These are phyloP conservation scores for Cyberlindnera lachancei DNA, from an alignment of 805 yeast species.

Conservation along the genomic window DNA sequence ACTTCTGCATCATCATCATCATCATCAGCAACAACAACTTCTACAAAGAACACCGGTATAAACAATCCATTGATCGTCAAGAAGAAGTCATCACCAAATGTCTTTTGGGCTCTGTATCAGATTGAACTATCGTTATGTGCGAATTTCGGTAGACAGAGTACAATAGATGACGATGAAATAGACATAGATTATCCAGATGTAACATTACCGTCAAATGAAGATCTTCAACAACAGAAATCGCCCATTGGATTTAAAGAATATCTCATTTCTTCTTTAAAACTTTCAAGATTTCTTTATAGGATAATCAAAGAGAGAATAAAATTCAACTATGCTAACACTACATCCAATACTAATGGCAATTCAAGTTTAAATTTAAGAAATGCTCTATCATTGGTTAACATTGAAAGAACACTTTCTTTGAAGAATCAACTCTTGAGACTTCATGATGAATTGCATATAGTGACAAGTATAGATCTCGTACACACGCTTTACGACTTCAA, in stretches of 20 bases:
- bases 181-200: constrained; percentile 33
- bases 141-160: constrained; percentile 39
- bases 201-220: constrained; percentile 18
- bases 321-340: no score
- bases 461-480: constrained; percentile 15
- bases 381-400: constrained; percentile 28
- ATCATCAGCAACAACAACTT: no score
- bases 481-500: constrained; percentile 36
- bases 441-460: constrained; percentile 28
- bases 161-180: constrained; percentile 37
- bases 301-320: constrained; percentile 34
- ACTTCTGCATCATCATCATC: constrained; percentile 4
- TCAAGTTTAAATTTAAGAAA: no score
- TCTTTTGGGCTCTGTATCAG: constrained; percentile 37
- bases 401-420: constrained; percentile 32
- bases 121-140: constrained; percentile 34
- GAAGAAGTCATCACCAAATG: constrained; percentile 15
- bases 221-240: no score
- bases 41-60: no score
- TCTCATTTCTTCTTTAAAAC: constrained; percentile 27
- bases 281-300: constrained; percentile 32
- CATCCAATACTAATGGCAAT: no score
- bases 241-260: constrained; percentile 24
- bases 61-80: no score
- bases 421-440: constrained; percentile 29